phyloP scores from a whole-genome alignment of 345 rosid species.

The Lepidium aucheri region DNA sequence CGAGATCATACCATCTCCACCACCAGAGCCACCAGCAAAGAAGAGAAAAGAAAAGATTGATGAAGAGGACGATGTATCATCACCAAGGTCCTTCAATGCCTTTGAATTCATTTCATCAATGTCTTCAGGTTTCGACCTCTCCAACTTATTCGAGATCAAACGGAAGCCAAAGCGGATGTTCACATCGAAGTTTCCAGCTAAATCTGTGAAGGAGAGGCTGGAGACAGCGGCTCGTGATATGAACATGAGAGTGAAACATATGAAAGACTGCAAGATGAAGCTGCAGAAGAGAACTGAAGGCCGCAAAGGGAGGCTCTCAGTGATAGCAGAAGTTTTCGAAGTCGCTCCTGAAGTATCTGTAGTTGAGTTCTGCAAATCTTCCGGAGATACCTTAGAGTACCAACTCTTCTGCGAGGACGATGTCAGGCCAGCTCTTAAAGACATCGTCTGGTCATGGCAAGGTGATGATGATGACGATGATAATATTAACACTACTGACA shows the following conservation, averaged over 20 bases:
- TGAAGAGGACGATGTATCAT: background rate
- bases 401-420: slow-evolving; percentile 52
- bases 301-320: slow-evolving; percentile 45
- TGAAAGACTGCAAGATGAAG: slow-evolving; percentile 42
- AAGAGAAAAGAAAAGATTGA: background rate
- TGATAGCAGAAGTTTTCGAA: slow-evolving; percentile 58
- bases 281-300: slow-evolving; percentile 42
- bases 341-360: slow-evolving; percentile 59
- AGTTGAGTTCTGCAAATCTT: slow-evolving; percentile 56
- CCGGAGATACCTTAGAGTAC: slow-evolving; percentile 56
- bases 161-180: slow-evolving; percentile 42
- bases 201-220: slow-evolving; percentile 38
- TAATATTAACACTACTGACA: background rate
- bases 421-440: slow-evolving; percentile 64
- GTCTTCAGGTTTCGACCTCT: slow-evolving; percentile 77
- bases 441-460: slow-evolving; percentile 89
- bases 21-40: slow-evolving; percentile 13
- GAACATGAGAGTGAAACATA: slow-evolving; percentile 42
- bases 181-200: slow-evolving; percentile 48
- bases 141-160: slow-evolving; percentile 56
- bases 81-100: slow-evolving; percentile 50
- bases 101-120: slow-evolving; percentile 67
- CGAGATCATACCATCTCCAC: slow-evolving; percentile 13
- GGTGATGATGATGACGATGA: slow-evolving; percentile 43
- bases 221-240: slow-evolving; percentile 43